Evolutionary conservation across 331 rosid genomes (phyloP), one percentile per base, ranked within the genome.

Genomic region (Quercus phellos): DNA sequence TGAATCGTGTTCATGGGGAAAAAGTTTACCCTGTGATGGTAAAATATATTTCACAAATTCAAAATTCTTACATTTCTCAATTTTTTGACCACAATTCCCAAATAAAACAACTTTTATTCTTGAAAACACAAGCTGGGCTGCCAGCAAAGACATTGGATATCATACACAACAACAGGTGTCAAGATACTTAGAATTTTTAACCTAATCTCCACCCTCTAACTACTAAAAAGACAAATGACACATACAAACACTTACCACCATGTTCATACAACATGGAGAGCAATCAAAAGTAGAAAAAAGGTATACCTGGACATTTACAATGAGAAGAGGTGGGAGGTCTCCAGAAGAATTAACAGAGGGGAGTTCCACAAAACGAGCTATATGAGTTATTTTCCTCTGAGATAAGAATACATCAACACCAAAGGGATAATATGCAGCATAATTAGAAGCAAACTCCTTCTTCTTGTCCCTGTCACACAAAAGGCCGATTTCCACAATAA

Each of bases 381-480:
- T 88, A 73, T 95, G 98, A 77, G 88, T 81, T n/a, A 95, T 84
- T 85, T 95, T 95, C 50, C 90, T 87, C 26, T 84, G 96, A 53
- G 93, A 92, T 79, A 95, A 91, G 89, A 91, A 95, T 38, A 95
- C 94, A 55, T 95, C 99, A 32, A 93, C 98, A 68, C 99, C 99
- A 84, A 95, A 89, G 21, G 99, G 99, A 73, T 91, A 85, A 88
- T 95, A 95, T 67, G 98, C 98, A 70, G 98, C 84, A 80, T 71
- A 75, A 72, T 85, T 90, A 13, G 91, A 56, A 83, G 98, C 97
- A 74, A 83, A 80, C 1, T 90, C 99, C 85, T 95, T 95, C 90
- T 89, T 95, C 90, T 86, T 91, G 85, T 95, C 98, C 87, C 99
- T 95, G 79, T 77, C 82, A 83, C 42, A 68, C 72, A 76, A 30